Evolutionary conservation across 306 rosid species (phyloP).

Genomic region (Sphenostylis stenocarpa): DNA sequence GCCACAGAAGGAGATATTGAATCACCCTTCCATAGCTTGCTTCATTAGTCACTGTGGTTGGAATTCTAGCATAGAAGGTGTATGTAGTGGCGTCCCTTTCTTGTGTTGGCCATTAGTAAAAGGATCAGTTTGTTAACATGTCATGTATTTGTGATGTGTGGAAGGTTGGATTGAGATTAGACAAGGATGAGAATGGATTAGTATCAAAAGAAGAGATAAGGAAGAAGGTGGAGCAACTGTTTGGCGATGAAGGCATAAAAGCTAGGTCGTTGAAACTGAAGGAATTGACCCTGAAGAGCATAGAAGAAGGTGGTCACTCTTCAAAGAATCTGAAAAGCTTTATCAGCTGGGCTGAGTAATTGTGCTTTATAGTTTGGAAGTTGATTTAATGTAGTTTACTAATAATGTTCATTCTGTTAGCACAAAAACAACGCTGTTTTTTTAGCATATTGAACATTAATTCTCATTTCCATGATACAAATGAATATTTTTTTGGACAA

Average conservation of each 20-base stretch:
- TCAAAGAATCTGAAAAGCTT: background rate
- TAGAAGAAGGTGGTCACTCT: conserved; percentile 10
- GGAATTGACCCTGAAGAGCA: background rate
- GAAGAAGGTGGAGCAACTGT: conserved; percentile 13
- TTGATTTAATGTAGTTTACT: background rate
- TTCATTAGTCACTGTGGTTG: conserved; percentile 49
- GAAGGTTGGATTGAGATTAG: conserved; percentile 17
- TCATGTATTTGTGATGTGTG: conserved; percentile 23
- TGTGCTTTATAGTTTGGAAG: background rate
- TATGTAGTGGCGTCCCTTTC: conserved; percentile 35
- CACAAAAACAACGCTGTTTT: background rate
- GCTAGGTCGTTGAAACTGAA: background rate
- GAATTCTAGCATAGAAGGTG: conserved; percentile 43
- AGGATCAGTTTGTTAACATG: conserved; percentile 3
- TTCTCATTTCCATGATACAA: no score
- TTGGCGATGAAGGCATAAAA: background rate
- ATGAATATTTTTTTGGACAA: no score
- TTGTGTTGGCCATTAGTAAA: conserved; percentile 31
- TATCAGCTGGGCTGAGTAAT: background rate
- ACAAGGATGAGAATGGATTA: conserved; percentile 5
- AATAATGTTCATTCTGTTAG: background rate
- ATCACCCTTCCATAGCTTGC: conserved; percentile 34
- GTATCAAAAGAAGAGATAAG: conserved; percentile 3
- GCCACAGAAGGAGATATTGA: conserved; percentile 34
- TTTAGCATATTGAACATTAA: background rate